phyloP scores from a whole-genome alignment of 805 yeast genomes.

The Jamesozyma rosinii region DNA sequence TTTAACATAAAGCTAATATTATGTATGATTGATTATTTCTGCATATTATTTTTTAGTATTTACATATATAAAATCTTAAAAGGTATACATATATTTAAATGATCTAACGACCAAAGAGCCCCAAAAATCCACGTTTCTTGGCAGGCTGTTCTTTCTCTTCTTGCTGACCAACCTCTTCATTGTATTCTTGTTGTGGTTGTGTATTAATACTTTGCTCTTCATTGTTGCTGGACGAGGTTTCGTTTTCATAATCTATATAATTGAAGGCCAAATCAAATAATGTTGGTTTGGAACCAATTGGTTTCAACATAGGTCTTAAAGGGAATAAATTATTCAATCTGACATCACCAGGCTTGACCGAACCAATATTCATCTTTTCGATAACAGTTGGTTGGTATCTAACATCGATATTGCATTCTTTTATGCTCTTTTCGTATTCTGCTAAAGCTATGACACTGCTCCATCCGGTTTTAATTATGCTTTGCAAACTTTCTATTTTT shows the following conservation, averaged over 20 bases:
- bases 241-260: slow-evolving; percentile 47
- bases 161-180: not conserved
- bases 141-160: slow-evolving; percentile 22
- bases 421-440: slow-evolving; percentile 24
- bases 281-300: slow-evolving; percentile 77
- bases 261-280: slow-evolving; percentile 86
- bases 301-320: slow-evolving; percentile 37
- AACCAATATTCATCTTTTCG: slow-evolving; percentile 29
- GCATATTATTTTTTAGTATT: not conserved
- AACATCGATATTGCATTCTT: slow-evolving; percentile 3
- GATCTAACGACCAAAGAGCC: slow-evolving; percentile 50
- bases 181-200: not conserved
- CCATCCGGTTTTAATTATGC: slow-evolving; percentile 33
- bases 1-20: too few relatives aligned
- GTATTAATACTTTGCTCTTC: slow-evolving; percentile 11
- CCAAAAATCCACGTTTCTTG: slow-evolving; percentile 62
- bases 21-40: not conserved
- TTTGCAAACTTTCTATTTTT: slow-evolving; percentile 43
- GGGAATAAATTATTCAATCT: slow-evolving; percentile 23
- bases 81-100: too few relatives aligned
- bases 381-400: slow-evolving; percentile 28
- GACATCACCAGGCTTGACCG: slow-evolving; percentile 16
- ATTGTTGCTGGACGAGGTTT: not conserved
- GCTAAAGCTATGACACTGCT: slow-evolving; percentile 31
- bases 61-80: not conserved